Percentiles rank a stretch among this genome's conserved stretches.
Evolutionary conservation across 2,329 filamentous ascomycete species (phyloP).

Genomic region (Botrytis elliptica): DNA sequence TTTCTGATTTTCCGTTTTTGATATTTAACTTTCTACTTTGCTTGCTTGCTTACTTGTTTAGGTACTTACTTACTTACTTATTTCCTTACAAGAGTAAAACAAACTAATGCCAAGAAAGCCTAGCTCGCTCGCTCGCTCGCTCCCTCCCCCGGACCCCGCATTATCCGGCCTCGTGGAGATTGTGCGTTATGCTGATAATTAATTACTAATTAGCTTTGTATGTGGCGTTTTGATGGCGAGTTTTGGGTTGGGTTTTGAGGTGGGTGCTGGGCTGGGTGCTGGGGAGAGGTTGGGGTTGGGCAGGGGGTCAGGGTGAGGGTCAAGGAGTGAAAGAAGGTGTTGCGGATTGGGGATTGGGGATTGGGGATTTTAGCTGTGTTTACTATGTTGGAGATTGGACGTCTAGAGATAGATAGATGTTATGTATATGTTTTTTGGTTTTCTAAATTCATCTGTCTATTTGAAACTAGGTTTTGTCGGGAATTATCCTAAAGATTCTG

Average conservation of each 20-base stretch:
- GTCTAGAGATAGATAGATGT: background rate
- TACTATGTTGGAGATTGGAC: background rate
- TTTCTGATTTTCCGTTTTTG: rapidly evolving
- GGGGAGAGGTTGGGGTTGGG: background rate
- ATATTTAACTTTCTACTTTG: background rate
- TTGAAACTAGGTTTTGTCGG: background rate
- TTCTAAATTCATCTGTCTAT: rapidly evolving
- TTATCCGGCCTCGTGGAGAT: background rate
- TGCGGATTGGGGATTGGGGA: background rate
- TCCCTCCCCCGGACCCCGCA: background rate
- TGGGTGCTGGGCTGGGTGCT: too few relatives aligned
- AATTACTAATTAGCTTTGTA: background rate
- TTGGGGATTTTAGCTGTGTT: too few relatives aligned
- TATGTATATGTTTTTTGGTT: background rate
- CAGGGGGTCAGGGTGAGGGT: too few relatives aligned
- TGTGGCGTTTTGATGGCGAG: background rate
- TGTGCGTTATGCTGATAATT: background rate
- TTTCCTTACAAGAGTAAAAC: background rate
- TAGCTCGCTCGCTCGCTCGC: background rate
- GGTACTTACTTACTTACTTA: background rate
- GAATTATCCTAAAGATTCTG: background rate
- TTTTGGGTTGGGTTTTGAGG: background rate
- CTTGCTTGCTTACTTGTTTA: background rate
- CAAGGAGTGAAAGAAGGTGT: background rate
- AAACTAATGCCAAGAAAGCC: background rate